Evolutionary conservation across 129 eudicot species (phyloP).

Genomic region (Smallanthus sonchifolius): DNA sequence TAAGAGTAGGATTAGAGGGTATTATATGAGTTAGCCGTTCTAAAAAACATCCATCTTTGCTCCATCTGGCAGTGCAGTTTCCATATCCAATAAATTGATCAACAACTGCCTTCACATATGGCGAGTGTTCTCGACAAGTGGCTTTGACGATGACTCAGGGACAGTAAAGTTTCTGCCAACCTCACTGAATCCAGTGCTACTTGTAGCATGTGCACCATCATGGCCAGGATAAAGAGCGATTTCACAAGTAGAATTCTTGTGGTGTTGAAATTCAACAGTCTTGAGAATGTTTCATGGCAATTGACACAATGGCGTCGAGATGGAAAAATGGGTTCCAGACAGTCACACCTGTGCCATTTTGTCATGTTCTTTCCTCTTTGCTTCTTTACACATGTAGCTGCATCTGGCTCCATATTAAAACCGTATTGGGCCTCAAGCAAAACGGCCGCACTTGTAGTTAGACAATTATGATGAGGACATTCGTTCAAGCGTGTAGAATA

Average conservation of each 20-base stretch:
- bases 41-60: neutral
- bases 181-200: neutral
- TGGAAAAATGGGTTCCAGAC: neutral
- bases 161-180: neutral
- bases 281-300: slow-evolving; percentile 50
- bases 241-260: slow-evolving; percentile 7
- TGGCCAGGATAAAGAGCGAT: slow-evolving; percentile 18
- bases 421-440: slow-evolving; percentile 38
- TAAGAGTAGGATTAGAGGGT: too few species aligned
- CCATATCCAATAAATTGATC: slow-evolving; percentile 60
- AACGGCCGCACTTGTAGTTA: slow-evolving; percentile 30
- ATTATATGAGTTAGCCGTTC: too few species aligned
- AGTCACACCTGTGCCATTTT: slow-evolving; percentile 31
- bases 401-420: slow-evolving; percentile 17
- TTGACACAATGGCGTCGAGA: slow-evolving; percentile 40
- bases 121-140: neutral
- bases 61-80: slow-evolving; percentile 53
- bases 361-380: neutral
- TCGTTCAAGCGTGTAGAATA: neutral
- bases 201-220: too few species aligned
- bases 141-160: neutral
- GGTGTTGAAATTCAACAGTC: slow-evolving; percentile 30
- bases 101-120: slow-evolving; percentile 37
- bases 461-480: neutral
- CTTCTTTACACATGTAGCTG: slow-evolving; percentile 6